Conservation (phyloP, 1,284 basidiomycete species). For the Sanghuangporus sanghuang region DNA sequence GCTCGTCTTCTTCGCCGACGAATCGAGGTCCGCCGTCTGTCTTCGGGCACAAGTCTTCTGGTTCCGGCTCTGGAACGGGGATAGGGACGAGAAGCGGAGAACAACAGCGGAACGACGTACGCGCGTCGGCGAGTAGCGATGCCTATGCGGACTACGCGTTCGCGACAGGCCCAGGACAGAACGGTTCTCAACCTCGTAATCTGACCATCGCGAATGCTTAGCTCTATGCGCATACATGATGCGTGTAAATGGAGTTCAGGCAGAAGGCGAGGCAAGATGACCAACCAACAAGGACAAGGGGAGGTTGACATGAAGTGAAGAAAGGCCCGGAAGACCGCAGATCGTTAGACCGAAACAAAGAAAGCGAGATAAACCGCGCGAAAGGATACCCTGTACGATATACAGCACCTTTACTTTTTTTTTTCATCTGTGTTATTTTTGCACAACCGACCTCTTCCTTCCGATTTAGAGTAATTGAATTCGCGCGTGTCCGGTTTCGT, state of each 20-base stretch:
- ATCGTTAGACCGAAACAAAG: too few relatives aligned
- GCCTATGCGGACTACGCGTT: conserved; percentile 15
- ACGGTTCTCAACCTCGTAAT: not conserved
- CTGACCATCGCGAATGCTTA: conserved; percentile 12
- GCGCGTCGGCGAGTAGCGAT: conserved; percentile 3
- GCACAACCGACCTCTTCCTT: not conserved
- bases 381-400: conserved; percentile 14
- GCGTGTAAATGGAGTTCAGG: not conserved
- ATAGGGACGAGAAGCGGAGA: not conserved
- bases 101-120: not conserved
- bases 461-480: not conserved
- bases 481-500: not conserved
- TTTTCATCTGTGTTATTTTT: not conserved
- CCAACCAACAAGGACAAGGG: too few relatives aligned
- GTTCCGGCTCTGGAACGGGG: not conserved
- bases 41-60: not conserved
- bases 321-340: too few relatives aligned
- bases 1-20: not conserved
- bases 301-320: too few relatives aligned
- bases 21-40: not conserved
- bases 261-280: too few relatives aligned
- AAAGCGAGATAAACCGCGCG: not conserved
- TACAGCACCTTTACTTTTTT: not conserved
- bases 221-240: not conserved
- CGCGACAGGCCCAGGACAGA: conserved; percentile 15